Evolutionary conservation across 2,329 filamentous ascomycete species (phyloP), one percentile per base, ranked within the genome.

Genomic region (Scedosporium aurantiacum): DNA sequence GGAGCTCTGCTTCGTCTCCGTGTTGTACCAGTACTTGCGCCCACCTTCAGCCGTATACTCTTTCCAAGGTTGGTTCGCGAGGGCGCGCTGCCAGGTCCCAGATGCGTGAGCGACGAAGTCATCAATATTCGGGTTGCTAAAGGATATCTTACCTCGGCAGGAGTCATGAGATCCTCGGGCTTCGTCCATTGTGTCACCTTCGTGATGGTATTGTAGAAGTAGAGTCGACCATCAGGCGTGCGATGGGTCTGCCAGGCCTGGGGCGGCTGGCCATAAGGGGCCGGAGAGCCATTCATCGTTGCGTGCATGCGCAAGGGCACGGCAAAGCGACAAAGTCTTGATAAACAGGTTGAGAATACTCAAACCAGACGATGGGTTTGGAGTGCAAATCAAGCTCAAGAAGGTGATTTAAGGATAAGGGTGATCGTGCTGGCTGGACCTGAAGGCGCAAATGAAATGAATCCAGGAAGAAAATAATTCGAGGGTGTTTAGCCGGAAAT

Each of bases 121-220:
- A 16, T 37, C 8, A 23, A 23, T 7, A 55, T 16, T 16, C 5
- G n/a, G 25, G 8, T 32, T 4, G 4, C 8, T 4, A 23, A 18
- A 57, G 25, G n/a, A 40, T 4, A 45, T 66, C 75, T 65, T 75
- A 92, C 91, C 84, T 96, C 91, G 59, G 86, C 84, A 5, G 85
- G 82, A 23, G 83, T 87, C 89, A 96, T 92, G 74, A 96, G 79
- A 55, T 96, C 94, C 70, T 89, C 83, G 3, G 94, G 95, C 76
- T 97, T 97, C 47, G 86, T 87, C 94, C 94, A 99, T 82, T 92
- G 88, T 37, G 94, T 97, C 65, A 82, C 84, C 71, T 95, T 95
- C 16, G 91, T 96, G 64, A 84, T 76, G 12, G 85, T 77, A 72
- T 99, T 96, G 79, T 92, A 96, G 73, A 95, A 99, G 74, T 99